Evolutionary conservation across 495 filamentous ascomycete species (phyloP).

Genomic region (Penicillium diatomitis): DNA sequence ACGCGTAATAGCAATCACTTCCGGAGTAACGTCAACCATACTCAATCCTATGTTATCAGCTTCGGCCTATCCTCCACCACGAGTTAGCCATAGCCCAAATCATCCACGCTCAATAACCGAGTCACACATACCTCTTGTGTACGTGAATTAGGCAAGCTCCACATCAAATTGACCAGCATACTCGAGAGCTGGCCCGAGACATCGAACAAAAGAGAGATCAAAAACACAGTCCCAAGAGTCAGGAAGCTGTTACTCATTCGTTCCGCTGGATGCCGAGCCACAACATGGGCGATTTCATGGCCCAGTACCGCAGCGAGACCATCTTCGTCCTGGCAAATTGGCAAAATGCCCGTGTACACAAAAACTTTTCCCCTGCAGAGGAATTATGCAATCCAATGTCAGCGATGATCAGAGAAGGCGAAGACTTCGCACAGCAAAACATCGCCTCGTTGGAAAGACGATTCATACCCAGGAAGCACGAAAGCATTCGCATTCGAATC

Average conservation of each 20-base stretch:
- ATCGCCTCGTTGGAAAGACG: not conserved
- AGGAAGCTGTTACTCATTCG: constrained; percentile 56
- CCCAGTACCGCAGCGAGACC: constrained; percentile 78
- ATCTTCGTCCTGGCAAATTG: constrained; percentile 59
- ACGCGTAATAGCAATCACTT: constrained; percentile 27
- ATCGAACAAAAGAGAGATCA: constrained; percentile 41
- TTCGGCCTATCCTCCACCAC: constrained; percentile 30
- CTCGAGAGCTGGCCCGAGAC: constrained; percentile 36
- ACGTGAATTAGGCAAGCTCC: constrained; percentile 61
- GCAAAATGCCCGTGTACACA: constrained; percentile 77
- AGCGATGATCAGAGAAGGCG: not conserved
- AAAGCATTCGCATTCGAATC: constrained; percentile 64
- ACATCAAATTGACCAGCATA: constrained; percentile 49
- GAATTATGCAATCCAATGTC: not conserved
- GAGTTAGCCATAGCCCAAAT: not conserved
- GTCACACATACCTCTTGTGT: constrained; percentile 46
- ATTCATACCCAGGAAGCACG: constrained; percentile 64
- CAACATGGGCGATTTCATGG: constrained; percentile 90
- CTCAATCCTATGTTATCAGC: constrained; percentile 85
- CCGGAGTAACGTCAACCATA: constrained; percentile 12
- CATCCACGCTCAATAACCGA: not conserved
- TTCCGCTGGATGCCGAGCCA: constrained; percentile 74
- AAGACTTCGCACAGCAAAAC: not conserved
- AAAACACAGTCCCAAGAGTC: constrained; percentile 42
- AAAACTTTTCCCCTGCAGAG: constrained; percentile 71